Evolutionary conservation across 2,329 filamentous ascomycete species (phyloP).

Genomic region (Colletotrichum trifolii): DNA sequence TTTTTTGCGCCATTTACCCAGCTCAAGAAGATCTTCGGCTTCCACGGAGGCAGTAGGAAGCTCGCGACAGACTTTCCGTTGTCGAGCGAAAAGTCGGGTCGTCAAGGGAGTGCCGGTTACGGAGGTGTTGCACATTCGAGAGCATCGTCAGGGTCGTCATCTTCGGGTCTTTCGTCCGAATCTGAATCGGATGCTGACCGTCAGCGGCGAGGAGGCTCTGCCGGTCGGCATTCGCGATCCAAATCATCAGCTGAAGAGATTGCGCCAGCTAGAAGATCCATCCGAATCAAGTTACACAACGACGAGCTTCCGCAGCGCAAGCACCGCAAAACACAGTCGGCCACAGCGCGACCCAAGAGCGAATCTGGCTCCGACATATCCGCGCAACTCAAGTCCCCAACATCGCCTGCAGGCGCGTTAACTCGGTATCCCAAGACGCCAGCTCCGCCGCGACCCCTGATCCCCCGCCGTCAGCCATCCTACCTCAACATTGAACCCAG

Average conservation of each 20-base stretch:
- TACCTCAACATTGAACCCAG: slow-evolving; percentile 74
- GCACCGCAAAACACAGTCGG: slow-evolving; percentile 69
- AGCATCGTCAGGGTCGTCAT: slow-evolving; percentile 61
- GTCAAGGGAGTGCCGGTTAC: slow-evolving; percentile 33
- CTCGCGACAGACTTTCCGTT: slow-evolving; percentile 53
- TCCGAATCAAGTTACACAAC: slow-evolving; percentile 89
- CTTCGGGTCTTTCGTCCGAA: slow-evolving; percentile 77
- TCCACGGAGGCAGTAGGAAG: slow-evolving; percentile 58
- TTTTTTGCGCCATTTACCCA: slow-evolving; percentile 82
- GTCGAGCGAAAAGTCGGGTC: slow-evolving; percentile 43
- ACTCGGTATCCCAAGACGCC: slow-evolving; percentile 93
- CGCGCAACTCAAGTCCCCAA: slow-evolving; percentile 92
- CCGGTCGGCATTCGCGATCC: slow-evolving; percentile 68
- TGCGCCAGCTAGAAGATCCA: slow-evolving; percentile 78
- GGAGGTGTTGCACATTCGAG: slow-evolving; percentile 35
- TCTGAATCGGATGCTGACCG: slow-evolving; percentile 70
- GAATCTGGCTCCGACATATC: slow-evolving; percentile 66
- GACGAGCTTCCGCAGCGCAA: slow-evolving; percentile 83
- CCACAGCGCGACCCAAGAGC: slow-evolving; percentile 56
- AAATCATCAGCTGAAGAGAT: slow-evolving; percentile 75
- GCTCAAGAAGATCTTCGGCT: slow-evolving; percentile 71
- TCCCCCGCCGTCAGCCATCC: slow-evolving; percentile 89
- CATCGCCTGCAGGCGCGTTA: slow-evolving; percentile 80
- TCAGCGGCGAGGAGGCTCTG: slow-evolving; percentile 43
- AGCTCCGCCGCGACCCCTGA: slow-evolving; percentile 87